Conservation (phyloP, 495 filamentous ascomycete species). For the Penicillium verhagenii region DNA sequence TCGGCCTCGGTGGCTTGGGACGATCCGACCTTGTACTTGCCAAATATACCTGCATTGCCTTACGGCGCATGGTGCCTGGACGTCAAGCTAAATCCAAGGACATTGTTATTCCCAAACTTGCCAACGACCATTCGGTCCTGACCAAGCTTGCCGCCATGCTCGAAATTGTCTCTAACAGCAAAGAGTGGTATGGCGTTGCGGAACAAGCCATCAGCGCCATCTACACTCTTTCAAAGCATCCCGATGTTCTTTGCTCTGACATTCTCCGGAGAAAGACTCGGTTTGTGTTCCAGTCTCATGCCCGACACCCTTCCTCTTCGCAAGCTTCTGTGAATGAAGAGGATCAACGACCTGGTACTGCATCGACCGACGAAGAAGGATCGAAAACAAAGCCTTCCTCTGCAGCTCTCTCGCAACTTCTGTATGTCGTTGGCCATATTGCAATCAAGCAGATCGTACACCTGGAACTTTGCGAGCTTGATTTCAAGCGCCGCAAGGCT, state of each 20-base stretch:
- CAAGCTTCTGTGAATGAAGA: slow-evolving; percentile 31
- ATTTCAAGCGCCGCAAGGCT: slow-evolving; percentile 95
- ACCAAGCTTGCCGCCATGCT: slow-evolving; percentile 75
- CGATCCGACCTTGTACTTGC: slow-evolving; percentile 81
- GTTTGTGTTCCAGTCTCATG: slow-evolving; percentile 63
- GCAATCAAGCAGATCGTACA: slow-evolving; percentile 99
- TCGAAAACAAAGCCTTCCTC: slow-evolving; percentile 47
- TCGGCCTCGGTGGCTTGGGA: slow-evolving; percentile 80
- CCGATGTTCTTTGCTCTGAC: slow-evolving; percentile 90
- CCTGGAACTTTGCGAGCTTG: slow-evolving; percentile 91
- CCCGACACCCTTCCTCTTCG: slow-evolving; percentile 34
- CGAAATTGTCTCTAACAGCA: slow-evolving; percentile 80
- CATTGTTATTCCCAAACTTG: slow-evolving; percentile 70
- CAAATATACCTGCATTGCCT: slow-evolving; percentile 90
- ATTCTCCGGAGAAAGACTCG: slow-evolving; percentile 85
- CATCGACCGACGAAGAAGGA: slow-evolving; percentile 31
- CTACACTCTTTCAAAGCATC: slow-evolving; percentile 91
- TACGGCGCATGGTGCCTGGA: slow-evolving; percentile 85
- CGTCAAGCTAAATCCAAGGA: slow-evolving; percentile 70
- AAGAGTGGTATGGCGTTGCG: slow-evolving; percentile 97
- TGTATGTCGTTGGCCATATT: slow-evolving; percentile 95
- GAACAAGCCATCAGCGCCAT: slow-evolving; percentile 97
- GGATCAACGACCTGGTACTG: slow-evolving; percentile 49
- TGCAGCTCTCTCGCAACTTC: slow-evolving; percentile 78
- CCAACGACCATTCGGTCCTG: slow-evolving; percentile 89